Percentiles rank a stretch among this genome's conserved stretches.
Evolutionary conservation across 257 asterid genomes (phyloP).

Genomic region (Ballota nigra): DNA sequence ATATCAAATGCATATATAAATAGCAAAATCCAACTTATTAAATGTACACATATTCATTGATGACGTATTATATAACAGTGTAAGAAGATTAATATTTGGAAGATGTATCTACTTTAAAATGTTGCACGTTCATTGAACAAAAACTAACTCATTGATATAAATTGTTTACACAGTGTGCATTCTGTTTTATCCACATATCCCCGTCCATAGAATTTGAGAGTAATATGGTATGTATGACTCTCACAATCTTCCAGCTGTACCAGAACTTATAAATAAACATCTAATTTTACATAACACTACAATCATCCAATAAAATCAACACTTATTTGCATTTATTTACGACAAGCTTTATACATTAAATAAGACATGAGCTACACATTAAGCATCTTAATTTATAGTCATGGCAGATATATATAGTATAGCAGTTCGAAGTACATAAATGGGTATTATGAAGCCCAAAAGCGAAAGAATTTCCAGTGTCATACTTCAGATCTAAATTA

Average conservation of each 20-base stretch:
- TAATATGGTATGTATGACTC: not conserved
- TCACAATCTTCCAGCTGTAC: slow-evolving; percentile 4
- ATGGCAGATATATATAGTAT: not conserved
- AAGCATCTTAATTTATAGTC: not conserved
- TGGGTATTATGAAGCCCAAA: not conserved
- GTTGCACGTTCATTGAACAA: not conserved
- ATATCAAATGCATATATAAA: not conserved
- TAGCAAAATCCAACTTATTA: not conserved
- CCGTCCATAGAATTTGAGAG: not conserved
- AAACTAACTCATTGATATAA: not conserved
- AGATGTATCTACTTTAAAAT: not conserved
- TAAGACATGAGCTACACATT: not conserved
- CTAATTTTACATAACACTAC: not conserved
- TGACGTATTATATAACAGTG: not conserved
- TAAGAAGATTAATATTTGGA: not conserved
- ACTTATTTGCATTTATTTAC: not conserved
- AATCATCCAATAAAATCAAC: slow-evolving; percentile 2
- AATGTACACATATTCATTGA: not conserved
- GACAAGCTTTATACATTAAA: not conserved
- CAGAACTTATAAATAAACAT: not conserved
- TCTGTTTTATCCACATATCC: slow-evolving; percentile 1
- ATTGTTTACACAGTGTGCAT: not conserved
- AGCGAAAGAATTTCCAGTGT: not conserved
- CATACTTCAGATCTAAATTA: not conserved
- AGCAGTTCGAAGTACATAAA: not conserved